Evolutionary conservation across 2,329 filamentous ascomycete species (phyloP).

Genomic region (Grosmannia clavigera): DNA sequence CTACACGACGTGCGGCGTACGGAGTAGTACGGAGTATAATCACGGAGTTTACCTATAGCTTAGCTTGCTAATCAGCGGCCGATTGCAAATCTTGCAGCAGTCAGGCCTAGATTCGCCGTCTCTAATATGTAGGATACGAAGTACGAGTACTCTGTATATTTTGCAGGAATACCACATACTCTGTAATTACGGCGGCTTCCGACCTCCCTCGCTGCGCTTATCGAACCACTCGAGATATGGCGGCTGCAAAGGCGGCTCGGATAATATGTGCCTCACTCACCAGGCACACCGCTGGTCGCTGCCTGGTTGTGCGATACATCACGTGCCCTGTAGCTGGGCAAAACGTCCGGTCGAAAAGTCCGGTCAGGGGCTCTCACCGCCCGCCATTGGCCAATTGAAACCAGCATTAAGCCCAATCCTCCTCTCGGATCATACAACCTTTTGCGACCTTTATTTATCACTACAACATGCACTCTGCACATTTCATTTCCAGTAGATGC

Average conservation of each 20-base stretch:
- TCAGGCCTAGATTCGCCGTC: no score
- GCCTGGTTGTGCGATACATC: neutral
- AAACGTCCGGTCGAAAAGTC: neutral
- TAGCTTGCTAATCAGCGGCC: no score
- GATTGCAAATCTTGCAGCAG: no score
- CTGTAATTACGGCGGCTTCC: no score
- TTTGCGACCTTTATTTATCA: neutral
- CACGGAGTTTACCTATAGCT: no score
- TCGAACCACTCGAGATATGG: neutral
- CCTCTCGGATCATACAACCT: neutral
- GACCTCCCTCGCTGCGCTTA: no score
- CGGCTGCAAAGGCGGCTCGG: neutral
- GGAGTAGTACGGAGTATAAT: no score
- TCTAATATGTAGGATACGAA: no score
- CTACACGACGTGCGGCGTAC: no score
- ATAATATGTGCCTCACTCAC: neutral
- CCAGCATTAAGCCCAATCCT: neutral
- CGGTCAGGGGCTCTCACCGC: constrained; percentile 8
- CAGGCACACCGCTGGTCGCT: neutral
- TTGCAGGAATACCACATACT: no score
- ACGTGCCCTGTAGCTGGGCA: neutral
- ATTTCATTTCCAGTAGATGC: neutral
- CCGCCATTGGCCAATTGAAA: constrained; percentile 7
- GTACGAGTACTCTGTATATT: no score
- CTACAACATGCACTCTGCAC: neutral